Conservation (phyloP, 805 yeast species). For the Yarrowia alimentaria region DNA sequence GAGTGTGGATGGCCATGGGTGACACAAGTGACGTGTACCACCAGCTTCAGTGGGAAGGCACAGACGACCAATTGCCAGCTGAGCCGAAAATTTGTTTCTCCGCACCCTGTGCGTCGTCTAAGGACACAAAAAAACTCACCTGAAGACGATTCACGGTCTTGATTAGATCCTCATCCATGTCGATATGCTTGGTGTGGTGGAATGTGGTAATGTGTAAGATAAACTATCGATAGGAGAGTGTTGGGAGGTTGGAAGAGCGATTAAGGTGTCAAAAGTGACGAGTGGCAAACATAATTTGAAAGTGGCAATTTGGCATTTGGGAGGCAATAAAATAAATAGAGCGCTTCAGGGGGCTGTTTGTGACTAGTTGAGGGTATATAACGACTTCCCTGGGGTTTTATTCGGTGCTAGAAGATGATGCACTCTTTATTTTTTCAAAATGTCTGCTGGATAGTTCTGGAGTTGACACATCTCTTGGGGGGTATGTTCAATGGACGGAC, state of each 20-base stretch:
- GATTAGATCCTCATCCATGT: conserved; percentile 75
- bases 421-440: too few species aligned
- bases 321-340: too few species aligned
- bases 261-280: neutral
- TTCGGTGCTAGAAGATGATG: too few species aligned
- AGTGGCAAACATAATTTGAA: too few species aligned
- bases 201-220: conserved; percentile 26
- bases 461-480: too few species aligned
- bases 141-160: conserved; percentile 78
- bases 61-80: neutral
- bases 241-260: conserved; percentile 23
- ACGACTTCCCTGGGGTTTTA: too few species aligned
- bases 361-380: too few species aligned
- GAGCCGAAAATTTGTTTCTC: conserved; percentile 7
- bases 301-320: conserved; percentile 16
- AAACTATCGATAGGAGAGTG: conserved; percentile 26
- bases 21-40: too few species aligned
- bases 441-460: too few species aligned
- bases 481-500: too few species aligned
- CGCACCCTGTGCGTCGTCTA: neutral
- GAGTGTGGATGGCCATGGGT: too few species aligned
- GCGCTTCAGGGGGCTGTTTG: too few species aligned
- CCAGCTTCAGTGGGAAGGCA: neutral
- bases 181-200: conserved; percentile 13
- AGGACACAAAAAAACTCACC: conserved; percentile 35